Evolutionary conservation across 805 yeast genomes (phyloP).

Genomic region (Lachancea dasiensis): DNA sequence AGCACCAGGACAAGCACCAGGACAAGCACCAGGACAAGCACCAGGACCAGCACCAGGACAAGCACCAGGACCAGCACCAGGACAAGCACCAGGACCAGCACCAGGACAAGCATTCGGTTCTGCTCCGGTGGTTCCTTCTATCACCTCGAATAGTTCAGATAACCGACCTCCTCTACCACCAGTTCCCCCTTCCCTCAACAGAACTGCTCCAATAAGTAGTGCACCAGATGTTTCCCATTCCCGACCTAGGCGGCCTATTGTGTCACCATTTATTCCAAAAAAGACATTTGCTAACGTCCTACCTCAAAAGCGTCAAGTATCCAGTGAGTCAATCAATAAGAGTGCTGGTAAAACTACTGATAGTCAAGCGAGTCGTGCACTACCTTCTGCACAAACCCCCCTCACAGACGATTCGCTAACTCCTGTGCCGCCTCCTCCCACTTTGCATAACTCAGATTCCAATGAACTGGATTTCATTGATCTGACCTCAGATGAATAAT

Average conservation of each 20-base stretch:
- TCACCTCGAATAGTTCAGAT: too few species aligned
- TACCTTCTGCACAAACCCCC: too few species aligned
- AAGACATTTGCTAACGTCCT: slow-evolving; percentile 23
- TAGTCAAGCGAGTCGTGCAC: neutral
- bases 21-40: too few species aligned
- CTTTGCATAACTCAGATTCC: slow-evolving; percentile 1
- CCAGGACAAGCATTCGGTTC: too few species aligned
- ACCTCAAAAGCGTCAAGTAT: slow-evolving; percentile 26
- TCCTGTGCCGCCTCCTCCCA: slow-evolving; percentile 3
- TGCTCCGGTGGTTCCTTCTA: too few species aligned
- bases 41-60: neutral
- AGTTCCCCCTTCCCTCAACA: slow-evolving; percentile 6
- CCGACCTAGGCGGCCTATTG: slow-evolving; percentile 18
- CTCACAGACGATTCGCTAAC: neutral
- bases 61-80: neutral
- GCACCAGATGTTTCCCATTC: neutral
- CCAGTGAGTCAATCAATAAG: slow-evolving; percentile 4
- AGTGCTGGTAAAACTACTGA: neutral
- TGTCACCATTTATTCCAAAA: slow-evolving; percentile 32
- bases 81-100: neutral
- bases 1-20: too few species aligned
- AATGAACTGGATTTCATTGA: slow-evolving; percentile 21
- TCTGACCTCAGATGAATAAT: slow-evolving; percentile 20
- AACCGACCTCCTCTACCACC: slow-evolving; percentile 14
- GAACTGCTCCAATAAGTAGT: neutral